Evolutionary conservation across 345 rosid species (phyloP), one percentile per base, ranked within the genome.

Genomic region (Citrus unshiu): DNA sequence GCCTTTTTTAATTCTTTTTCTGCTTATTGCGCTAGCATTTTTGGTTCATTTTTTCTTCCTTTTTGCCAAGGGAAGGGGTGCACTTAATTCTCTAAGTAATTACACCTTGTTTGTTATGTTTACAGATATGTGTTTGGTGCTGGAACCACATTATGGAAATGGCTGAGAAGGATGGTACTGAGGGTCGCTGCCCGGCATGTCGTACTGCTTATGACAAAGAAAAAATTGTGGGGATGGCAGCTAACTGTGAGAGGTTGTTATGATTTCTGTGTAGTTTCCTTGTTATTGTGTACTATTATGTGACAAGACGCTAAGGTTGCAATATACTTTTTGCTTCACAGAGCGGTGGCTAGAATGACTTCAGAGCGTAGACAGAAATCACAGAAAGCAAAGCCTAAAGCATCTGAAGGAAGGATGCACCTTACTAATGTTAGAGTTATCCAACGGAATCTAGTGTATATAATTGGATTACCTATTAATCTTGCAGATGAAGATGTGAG

Each of bases 61-160:
- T 18, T 64, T 18, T 7, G 3, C 68, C 12, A 0, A 5, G 39
- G n/a, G 10, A 32, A 9, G 13, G 68, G 40, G n/a, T 29, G 56
- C 37, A 39, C 40, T 49, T 73, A 34, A 9, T 73, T 73, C 66
- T 73, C 2, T 60, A 6, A 37, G 32, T 37, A 73, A 3, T 39
- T 59, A 16, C 30, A 10, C 25, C 16, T 60, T 37, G 6, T 39
- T 74, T 70, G 9, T 49, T 19, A 39, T 66, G 56, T 43, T 70
- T 56, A 35, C 83, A 93, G 98, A 85, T 95, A 74, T 95, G 98
- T 89, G 95, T 95, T 75, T 95, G 98, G 98, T 95, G 98, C 73
- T 95, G 98, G 98, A 92, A 95, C 86, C 97, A 95, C 76, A 81
- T 95, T 30, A 90, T 91, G 91, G 95, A 95, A 75, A 91, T 95